Evolutionary conservation across 441 rosid genomes (phyloP), one percentile per base, ranked within the genome.

Genomic region (Bruguiera hainesii): DNA sequence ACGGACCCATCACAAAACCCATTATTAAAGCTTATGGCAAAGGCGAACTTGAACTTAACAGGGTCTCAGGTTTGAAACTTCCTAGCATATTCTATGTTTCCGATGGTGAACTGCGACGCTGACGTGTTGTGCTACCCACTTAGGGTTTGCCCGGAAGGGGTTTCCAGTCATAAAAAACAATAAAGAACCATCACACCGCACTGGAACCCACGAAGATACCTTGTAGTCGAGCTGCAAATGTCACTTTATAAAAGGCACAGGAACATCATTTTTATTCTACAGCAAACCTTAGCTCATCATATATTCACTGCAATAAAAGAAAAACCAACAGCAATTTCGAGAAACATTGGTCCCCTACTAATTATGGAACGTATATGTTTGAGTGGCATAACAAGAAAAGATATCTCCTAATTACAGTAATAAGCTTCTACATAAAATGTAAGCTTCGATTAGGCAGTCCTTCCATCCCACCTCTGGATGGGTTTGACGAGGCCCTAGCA

Each of bases 391-490:
- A 37, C 66, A 73, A 63, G 3, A 35, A 61, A 37, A 15, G 64
- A 62, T 69, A 66, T 69, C 76, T 74, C 75, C 82, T 84, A 81
- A 76, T 83, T 82, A 80, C 85, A 87, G 76, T 78, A 84, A 84
- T 70, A 75, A 55, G 63, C 67, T 66, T 76, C 64, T 37, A 82
- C 75, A 81, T 77, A 53, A 56, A 70, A 67, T 61, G 71, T 79
- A 79, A 61, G 64, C 82, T 68, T 81, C 69, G 75, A 59, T 73
- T 72, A 69, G 69, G 80, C 76, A 51, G 75, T 79, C 21, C 64
- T 70, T 66, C 15, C 16, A 42, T 42, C 62, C 75, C 79, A 69
- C 73, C 78, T 62, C 56, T 71, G 56, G 31, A 65, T 10, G 68
- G 64, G 76, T 48, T 55, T 58, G 68, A 69, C 66, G 56, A 64